These are phyloP conservation scores for Russula compacta DNA, from an alignment of 768 basidiomycete species.

Conservation along the genomic window DNA sequence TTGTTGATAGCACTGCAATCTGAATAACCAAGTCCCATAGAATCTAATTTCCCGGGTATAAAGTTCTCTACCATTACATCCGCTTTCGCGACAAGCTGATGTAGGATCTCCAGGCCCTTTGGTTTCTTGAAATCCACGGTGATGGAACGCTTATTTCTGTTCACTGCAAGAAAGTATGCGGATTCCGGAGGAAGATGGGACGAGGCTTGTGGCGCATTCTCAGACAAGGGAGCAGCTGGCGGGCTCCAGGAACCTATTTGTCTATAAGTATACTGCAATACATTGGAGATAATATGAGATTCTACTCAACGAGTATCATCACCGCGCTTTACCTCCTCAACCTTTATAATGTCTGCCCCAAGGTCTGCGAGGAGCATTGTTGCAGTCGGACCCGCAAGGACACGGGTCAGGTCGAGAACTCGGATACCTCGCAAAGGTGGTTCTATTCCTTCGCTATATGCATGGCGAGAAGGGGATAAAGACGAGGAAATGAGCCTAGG, in stretches of 20 bases:
- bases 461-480: background rate
- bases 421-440: constrained; percentile 74
- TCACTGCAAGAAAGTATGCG: constrained; percentile 84
- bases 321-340: constrained; percentile 71
- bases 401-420: constrained; percentile 83
- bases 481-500: background rate
- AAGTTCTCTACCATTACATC: constrained; percentile 92
- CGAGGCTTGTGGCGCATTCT: constrained; percentile 40
- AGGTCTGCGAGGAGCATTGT: constrained; percentile 91
- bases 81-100: constrained; percentile 57
- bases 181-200: constrained; percentile 77
- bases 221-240: constrained; percentile 31
- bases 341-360: constrained; percentile 89
- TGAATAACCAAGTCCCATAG: constrained; percentile 80
- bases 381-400: constrained; percentile 86
- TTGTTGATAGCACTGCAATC: constrained; percentile 72
- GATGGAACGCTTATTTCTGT: constrained; percentile 83
- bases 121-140: constrained; percentile 81
- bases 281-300: background rate
- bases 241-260: constrained; percentile 28
- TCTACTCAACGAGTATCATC: constrained; percentile 73
- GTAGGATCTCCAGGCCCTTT: constrained; percentile 68
- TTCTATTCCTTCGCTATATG: constrained; percentile 41
- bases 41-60: constrained; percentile 73
- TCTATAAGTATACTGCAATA: background rate